Percentiles rank a stretch among this genome's conserved stretches.
Conservation (phyloP, 139 green algal species). For the Chlamydomonas sp. region DNA sequence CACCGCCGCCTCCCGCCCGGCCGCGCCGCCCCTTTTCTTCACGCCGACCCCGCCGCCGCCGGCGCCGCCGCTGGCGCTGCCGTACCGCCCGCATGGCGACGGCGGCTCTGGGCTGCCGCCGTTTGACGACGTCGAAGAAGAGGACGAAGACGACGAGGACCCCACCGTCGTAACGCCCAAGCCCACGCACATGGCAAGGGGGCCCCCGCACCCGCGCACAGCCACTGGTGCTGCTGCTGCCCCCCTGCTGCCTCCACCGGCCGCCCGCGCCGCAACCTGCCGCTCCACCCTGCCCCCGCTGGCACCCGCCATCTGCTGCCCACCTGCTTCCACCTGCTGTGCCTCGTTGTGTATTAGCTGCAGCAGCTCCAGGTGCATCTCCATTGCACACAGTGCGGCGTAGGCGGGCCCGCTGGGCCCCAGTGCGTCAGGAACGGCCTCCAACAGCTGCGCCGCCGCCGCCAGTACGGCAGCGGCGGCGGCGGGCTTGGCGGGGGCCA, state of each 20-base stretch:
- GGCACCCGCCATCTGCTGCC: not conserved
- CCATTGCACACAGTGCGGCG: constrained; percentile 16
- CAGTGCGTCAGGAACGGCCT: constrained; percentile 2
- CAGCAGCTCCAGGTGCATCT: constrained; percentile 29
- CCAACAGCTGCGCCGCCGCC: constrained; percentile 8
- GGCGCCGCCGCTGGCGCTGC: not conserved
- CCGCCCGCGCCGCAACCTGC: no score
- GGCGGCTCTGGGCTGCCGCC: not conserved
- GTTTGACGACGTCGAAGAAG: no score
- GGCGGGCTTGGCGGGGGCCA: constrained; percentile 10
- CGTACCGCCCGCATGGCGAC: not conserved
- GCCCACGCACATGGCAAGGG: no score
- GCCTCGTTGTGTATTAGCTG: not conserved
- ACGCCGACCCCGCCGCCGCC: not conserved
- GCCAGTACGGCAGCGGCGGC: not conserved
- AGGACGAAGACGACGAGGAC: no score
- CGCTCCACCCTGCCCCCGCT: not conserved
- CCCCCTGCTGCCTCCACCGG: no score
- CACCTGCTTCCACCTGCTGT: not conserved
- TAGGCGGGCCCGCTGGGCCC: not conserved
- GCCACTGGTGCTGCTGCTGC: no score
- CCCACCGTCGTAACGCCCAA: no score
- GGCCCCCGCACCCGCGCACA: no score
- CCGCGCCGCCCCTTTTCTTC: not conserved
- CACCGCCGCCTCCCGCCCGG: not conserved